A percentile compares a stretch with the other conserved stretches of the same genome.
phyloP scores from a whole-genome alignment of 2,329 filamentous ascomycete genomes.

The Nemania sp. region DNA sequence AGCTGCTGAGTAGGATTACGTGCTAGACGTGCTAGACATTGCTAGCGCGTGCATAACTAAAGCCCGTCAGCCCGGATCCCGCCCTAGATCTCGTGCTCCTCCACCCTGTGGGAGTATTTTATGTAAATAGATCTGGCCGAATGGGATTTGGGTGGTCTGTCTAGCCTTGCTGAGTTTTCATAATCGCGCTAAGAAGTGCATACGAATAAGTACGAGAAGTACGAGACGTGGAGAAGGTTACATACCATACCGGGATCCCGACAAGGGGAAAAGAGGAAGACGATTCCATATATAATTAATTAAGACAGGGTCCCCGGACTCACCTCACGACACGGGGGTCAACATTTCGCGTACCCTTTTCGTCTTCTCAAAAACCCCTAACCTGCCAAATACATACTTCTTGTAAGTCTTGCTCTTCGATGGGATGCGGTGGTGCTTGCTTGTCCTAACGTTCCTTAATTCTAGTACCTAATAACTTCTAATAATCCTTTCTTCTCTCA shows the following conservation, averaged over 20 bases:
- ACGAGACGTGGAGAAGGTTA: background rate
- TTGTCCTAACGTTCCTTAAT: background rate
- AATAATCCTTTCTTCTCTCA: slow-evolving; percentile 21
- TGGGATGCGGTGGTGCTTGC: background rate
- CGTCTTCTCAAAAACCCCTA: slow-evolving; percentile 15
- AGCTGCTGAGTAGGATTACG: slow-evolving; percentile 8
- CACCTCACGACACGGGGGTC: background rate
- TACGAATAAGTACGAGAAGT: background rate
- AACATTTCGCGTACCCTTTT: background rate
- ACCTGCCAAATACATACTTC: slow-evolving; percentile 4
- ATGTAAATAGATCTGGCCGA: background rate
- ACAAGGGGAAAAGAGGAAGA: background rate
- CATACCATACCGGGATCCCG: background rate
- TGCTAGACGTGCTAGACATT: background rate
- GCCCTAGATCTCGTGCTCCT: background rate
- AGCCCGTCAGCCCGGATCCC: background rate
- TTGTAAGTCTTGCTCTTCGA: slow-evolving; percentile 27
- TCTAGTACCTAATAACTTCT: slow-evolving; percentile 34
- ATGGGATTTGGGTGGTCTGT: background rate
- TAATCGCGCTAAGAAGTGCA: background rate
- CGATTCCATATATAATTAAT: slow-evolving; percentile 29
- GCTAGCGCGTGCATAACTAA: slow-evolving; percentile 16
- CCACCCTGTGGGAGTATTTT: background rate
- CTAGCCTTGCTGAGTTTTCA: background rate
- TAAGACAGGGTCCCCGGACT: slow-evolving; percentile 24